These are phyloP conservation scores for Hanseniaspora taiwanica DNA, from an alignment of 805 yeast species.

Conservation along the genomic window DNA sequence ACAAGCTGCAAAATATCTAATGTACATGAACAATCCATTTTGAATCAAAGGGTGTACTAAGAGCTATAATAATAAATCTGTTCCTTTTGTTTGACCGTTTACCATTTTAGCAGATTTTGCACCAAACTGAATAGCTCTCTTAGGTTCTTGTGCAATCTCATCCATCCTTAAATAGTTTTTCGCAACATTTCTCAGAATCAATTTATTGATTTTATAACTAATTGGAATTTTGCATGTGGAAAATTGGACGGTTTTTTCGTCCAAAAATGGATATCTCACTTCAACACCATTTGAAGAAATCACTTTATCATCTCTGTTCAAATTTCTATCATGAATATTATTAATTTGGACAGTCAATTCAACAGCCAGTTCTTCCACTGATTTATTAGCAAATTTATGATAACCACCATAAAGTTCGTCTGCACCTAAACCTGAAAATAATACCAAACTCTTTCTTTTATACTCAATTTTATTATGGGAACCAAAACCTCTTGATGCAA, in stretches of 20 bases:
- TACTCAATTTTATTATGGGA: conserved; percentile 21
- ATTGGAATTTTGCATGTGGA: conserved; percentile 38
- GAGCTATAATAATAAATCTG: conserved; percentile 29
- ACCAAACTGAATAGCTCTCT: conserved; percentile 95
- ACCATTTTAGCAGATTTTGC: conserved; percentile 88
- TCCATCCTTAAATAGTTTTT: conserved; percentile 28
- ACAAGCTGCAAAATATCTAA: conserved; percentile 37
- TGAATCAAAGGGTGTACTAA: too few species aligned
- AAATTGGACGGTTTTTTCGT: conserved; percentile 40
- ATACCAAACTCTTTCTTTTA: conserved; percentile 46
- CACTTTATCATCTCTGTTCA: conserved; percentile 88
- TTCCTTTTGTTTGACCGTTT: conserved; percentile 64
- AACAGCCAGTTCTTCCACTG: conserved; percentile 31
- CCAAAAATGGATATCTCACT: conserved; percentile 75
- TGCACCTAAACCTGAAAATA: conserved; percentile 91
- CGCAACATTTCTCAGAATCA: conserved; percentile 53
- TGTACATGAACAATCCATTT: conserved; percentile 17
- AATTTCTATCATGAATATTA: conserved; percentile 63
- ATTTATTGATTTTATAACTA: conserved; percentile 36
- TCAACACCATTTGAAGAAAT: conserved; percentile 82
- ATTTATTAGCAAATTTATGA: conserved; percentile 53
- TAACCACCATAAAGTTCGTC: conserved; percentile 96
- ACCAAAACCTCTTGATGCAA: conserved; percentile 60
- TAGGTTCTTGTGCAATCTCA: conserved; percentile 59
- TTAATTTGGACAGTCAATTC: conserved; percentile 63